Evolutionary conservation across 176 grass and related monocot species (phyloP).

Genomic region (Rhynchospora breviuscula): DNA sequence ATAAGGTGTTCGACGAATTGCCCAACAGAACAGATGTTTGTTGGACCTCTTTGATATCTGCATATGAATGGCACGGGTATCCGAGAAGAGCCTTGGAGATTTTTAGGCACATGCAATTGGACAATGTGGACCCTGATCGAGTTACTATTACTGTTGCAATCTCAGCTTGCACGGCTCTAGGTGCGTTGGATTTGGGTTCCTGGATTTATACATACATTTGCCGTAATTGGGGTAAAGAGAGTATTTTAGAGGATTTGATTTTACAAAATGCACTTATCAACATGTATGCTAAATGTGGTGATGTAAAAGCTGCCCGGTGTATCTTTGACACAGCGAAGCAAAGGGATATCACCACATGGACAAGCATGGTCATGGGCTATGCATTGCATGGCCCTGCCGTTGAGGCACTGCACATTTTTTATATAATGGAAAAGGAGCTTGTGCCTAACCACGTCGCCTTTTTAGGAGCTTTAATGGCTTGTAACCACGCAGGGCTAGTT

Average conservation of each 20-base stretch:
- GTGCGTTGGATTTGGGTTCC: slow-evolving; percentile 51
- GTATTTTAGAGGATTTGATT: slow-evolving; percentile 43
- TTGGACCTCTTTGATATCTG: slow-evolving; percentile 86
- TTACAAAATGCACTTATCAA: slow-evolving; percentile 69
- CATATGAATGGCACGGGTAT: slow-evolving; percentile 63
- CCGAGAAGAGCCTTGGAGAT: slow-evolving; percentile 38
- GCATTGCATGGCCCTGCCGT: slow-evolving; percentile 65
- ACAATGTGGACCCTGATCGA: slow-evolving; percentile 40
- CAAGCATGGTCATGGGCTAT: slow-evolving; percentile 70
- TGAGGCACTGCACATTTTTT: slow-evolving; percentile 52
- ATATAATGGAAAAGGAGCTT: slow-evolving; percentile 37
- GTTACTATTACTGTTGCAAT: slow-evolving; percentile 51
- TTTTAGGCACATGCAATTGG: slow-evolving; percentile 55
- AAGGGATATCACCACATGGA: slow-evolving; percentile 61
- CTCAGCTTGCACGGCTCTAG: slow-evolving; percentile 61
- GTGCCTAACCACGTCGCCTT: slow-evolving; percentile 81
- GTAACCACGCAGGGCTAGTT: slow-evolving; percentile 62
- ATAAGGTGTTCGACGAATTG: slow-evolving; percentile 67
- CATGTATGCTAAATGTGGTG: slow-evolving; percentile 72
- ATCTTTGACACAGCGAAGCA: slow-evolving; percentile 46
- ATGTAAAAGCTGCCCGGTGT: slow-evolving; percentile 48
- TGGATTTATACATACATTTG: slow-evolving; percentile 47
- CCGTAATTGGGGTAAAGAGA: slow-evolving; percentile 30
- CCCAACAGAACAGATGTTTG: slow-evolving; percentile 41
- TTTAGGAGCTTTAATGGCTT: slow-evolving; percentile 62